Evolutionary conservation across 1,139 yeast genomes (phyloP).

Genomic region (Suhomyces chickasaworum): DNA sequence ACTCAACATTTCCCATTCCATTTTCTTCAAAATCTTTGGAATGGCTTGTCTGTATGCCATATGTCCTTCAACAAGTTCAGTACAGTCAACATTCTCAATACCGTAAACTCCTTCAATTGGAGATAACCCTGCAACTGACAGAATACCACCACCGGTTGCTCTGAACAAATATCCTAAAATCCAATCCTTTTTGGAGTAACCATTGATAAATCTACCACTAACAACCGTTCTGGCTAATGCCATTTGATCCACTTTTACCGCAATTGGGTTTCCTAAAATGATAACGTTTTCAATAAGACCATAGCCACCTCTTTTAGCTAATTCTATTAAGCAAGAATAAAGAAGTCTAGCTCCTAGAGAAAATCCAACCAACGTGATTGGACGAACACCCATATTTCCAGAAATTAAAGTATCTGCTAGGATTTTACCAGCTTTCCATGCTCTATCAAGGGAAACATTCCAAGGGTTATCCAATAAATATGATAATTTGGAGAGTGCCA

Average conservation of each 20-base stretch:
- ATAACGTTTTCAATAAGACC: constrained; percentile 90
- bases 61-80: constrained; percentile 88
- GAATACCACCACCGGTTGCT: constrained; percentile 94
- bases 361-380: constrained; percentile 90
- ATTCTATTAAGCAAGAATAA: constrained; percentile 83
- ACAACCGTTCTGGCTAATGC: constrained; percentile 83
- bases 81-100: constrained; percentile 83
- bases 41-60: constrained; percentile 95
- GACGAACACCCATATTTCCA: constrained; percentile 89
- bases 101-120: constrained; percentile 65
- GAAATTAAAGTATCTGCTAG: constrained; percentile 88
- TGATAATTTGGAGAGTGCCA: constrained; percentile 86
- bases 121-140: constrained; percentile 86
- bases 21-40: constrained; percentile 68
- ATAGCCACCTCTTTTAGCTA: constrained; percentile 82
- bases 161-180: constrained; percentile 90
- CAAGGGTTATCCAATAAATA: constrained; percentile 95
- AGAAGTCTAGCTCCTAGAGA: constrained; percentile 93
- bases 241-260: constrained; percentile 76
- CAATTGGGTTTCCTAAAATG: constrained; percentile 86
- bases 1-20: constrained; percentile 81
- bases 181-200: constrained; percentile 94
- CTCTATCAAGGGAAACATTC: constrained; percentile 95
- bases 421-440: constrained; percentile 94
- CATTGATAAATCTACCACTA: constrained; percentile 87